Evolutionary conservation across 2,329 filamentous ascomycete species (phyloP).

Genomic region (Rachicladosporium sp.): DNA sequence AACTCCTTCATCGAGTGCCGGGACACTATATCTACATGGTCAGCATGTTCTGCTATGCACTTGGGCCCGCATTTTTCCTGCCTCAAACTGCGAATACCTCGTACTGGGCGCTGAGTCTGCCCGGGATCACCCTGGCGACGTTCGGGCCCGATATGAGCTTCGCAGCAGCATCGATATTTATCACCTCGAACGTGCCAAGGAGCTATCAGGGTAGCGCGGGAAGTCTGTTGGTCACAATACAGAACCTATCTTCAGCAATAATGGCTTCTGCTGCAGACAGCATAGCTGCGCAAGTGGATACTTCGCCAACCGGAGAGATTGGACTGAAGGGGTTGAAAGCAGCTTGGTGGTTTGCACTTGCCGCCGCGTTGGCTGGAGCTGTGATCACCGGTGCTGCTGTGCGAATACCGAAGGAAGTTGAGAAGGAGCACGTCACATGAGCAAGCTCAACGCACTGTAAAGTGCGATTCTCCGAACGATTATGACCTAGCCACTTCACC

Average conservation of each 20-base stretch:
- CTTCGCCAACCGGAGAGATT: slow-evolving; percentile 13
- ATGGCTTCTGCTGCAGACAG: slow-evolving; percentile 22
- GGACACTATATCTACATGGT: slow-evolving; percentile 36
- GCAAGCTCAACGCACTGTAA: background rate
- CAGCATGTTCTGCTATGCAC: slow-evolving; percentile 29
- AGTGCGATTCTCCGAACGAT: no score
- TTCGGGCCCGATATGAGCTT: slow-evolving; percentile 38
- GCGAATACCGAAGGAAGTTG: slow-evolving; percentile 20
- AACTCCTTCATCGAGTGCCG: slow-evolving; percentile 33
- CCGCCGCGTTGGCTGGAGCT: slow-evolving; percentile 12
- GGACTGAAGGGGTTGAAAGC: slow-evolving; percentile 17
- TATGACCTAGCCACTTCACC: no score
- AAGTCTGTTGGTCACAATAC: slow-evolving; percentile 35
- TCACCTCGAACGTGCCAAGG: slow-evolving; percentile 34
- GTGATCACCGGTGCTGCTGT: slow-evolving; percentile 15
- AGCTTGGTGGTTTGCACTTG: slow-evolving; percentile 20
- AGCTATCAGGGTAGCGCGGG: slow-evolving; percentile 36
- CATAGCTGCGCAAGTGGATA: slow-evolving; percentile 16
- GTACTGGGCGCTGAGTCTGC: slow-evolving; percentile 36
- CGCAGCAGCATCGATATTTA: slow-evolving; percentile 37
- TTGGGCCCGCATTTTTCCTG: slow-evolving; percentile 29
- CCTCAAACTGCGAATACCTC: slow-evolving; percentile 28
- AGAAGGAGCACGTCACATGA: slow-evolving; percentile 19
- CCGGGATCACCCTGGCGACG: slow-evolving; percentile 32
- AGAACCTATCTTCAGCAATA: slow-evolving; percentile 35